A percentile compares a stretch with the other conserved stretches of the same genome.
These are phyloP conservation scores for Lepidium sativum DNA, from an alignment of 345 rosid species.

Conservation along the genomic window DNA sequence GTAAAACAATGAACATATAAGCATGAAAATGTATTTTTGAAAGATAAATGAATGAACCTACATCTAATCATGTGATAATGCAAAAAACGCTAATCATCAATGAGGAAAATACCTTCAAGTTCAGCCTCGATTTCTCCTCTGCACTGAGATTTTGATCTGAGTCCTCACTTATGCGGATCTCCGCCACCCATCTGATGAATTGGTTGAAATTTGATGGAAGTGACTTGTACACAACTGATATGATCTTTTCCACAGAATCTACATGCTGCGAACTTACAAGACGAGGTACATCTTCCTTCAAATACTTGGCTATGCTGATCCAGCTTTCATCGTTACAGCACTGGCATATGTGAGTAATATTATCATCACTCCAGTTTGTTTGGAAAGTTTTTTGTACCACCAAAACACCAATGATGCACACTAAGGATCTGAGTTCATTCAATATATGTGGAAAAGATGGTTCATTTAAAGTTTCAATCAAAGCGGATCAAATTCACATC, in stretches of 20 bases:
- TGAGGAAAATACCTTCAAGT: constrained; percentile 48
- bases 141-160: constrained; percentile 42
- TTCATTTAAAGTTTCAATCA: not conserved
- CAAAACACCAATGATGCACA: not conserved
- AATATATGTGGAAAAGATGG: not conserved
- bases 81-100: not conserved
- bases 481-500: not conserved
- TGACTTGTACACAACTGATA: constrained; percentile 48
- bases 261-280: constrained; percentile 55
- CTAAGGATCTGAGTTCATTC: not conserved
- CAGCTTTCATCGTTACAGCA: constrained; percentile 82
- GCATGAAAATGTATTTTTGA: not conserved
- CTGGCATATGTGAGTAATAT: constrained; percentile 26
- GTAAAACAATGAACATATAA: not conserved
- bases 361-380: constrained; percentile 6
- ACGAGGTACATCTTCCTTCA: constrained; percentile 73
- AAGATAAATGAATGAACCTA: not conserved
- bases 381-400: not conserved
- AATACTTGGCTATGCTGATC: constrained; percentile 56
- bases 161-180: constrained; percentile 60
- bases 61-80: not conserved
- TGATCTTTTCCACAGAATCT: constrained; percentile 40
- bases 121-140: constrained; percentile 71
- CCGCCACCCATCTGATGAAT: constrained; percentile 87
- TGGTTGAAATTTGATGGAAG: constrained; percentile 60